Conservation (phyloP, 2,329 filamentous ascomycete species). For the Madurella fahalii region DNA sequence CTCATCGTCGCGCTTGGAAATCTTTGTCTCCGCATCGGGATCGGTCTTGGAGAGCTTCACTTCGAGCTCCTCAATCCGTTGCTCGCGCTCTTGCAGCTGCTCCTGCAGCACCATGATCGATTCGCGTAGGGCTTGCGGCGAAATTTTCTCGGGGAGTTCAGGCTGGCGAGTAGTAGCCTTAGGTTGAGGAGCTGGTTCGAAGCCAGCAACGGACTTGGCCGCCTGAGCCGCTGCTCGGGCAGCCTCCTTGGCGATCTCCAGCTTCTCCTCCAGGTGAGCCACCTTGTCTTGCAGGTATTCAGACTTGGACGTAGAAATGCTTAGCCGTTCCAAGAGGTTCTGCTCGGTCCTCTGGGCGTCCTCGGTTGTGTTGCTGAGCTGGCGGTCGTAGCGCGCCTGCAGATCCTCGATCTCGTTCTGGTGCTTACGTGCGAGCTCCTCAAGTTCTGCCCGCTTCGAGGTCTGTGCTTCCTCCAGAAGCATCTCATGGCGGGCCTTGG, state of each 20-base stretch:
- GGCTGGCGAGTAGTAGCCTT: conserved; percentile 36
- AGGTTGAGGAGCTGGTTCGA: conserved; percentile 31
- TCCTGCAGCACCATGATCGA: conserved; percentile 96
- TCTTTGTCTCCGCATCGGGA: conserved; percentile 72
- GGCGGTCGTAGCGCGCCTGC: conserved; percentile 68
- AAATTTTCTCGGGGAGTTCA: conserved; percentile 76
- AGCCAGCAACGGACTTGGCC: conserved; percentile 46
- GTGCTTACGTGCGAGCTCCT: conserved; percentile 53
- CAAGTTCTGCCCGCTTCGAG: conserved; percentile 56
- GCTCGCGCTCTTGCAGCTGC: conserved; percentile 90
- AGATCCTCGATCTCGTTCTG: conserved; percentile 70
- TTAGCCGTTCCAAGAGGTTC: conserved; percentile 75
- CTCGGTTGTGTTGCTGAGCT: conserved; percentile 68
- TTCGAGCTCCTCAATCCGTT: conserved; percentile 83
- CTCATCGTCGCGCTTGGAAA: conserved; percentile 89
- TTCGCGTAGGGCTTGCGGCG: conserved; percentile 88
- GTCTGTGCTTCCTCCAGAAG: conserved; percentile 76
- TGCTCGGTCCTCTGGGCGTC: conserved; percentile 77
- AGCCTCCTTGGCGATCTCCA: conserved; percentile 84
- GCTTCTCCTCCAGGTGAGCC: conserved; percentile 78
- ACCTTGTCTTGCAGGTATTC: conserved; percentile 84
- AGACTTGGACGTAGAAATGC: conserved; percentile 76
- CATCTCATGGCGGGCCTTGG: conserved; percentile 77
- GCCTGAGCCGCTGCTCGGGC: conserved; percentile 78
- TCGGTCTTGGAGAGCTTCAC: conserved; percentile 64